phyloP scores from a whole-genome alignment of 768 basidiomycete species.

The Boletus coccyginus region DNA sequence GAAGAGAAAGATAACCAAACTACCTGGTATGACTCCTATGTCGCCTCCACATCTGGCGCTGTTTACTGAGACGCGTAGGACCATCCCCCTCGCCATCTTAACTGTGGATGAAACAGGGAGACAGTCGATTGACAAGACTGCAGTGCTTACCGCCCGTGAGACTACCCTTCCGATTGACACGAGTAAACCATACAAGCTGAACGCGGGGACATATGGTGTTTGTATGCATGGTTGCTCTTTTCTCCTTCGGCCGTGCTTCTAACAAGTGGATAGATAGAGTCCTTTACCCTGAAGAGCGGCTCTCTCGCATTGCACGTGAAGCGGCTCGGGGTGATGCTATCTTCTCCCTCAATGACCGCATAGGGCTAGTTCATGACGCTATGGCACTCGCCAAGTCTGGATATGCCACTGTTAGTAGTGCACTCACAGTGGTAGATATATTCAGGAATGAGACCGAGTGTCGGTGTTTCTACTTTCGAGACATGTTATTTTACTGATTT shows the following conservation, averaged over 20 bases:
- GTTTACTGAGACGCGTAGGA: constrained; percentile 42
- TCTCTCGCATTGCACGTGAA: constrained; percentile 75
- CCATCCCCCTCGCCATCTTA: constrained; percentile 74
- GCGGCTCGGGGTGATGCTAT: constrained; percentile 62
- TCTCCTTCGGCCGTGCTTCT: background rate
- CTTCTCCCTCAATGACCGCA: constrained; percentile 82
- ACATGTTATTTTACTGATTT: background rate
- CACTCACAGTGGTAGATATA: constrained; percentile 67
- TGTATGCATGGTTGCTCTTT: constrained; percentile 51
- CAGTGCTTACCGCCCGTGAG: constrained; percentile 69
- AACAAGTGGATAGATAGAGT: constrained; percentile 61
- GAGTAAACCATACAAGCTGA: constrained; percentile 81
- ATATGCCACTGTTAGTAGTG: constrained; percentile 69
- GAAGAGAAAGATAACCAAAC: constrained; percentile 84
- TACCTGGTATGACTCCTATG: constrained; percentile 55
- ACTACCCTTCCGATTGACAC: constrained; percentile 69
- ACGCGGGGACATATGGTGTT: constrained; percentile 84
- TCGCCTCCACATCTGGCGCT: background rate
- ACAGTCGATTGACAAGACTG: constrained; percentile 53
- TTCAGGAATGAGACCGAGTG: constrained; percentile 77
- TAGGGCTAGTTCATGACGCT: constrained; percentile 85
- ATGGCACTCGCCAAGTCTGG: constrained; percentile 82
- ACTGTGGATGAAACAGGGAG: constrained; percentile 61
- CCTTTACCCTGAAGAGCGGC: constrained; percentile 76
- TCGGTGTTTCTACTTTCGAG: constrained; percentile 32